Evolutionary conservation across 768 basidiomycete species (phyloP), one percentile per base, ranked within the genome.

Genomic region (Russula griseocarnosa): DNA sequence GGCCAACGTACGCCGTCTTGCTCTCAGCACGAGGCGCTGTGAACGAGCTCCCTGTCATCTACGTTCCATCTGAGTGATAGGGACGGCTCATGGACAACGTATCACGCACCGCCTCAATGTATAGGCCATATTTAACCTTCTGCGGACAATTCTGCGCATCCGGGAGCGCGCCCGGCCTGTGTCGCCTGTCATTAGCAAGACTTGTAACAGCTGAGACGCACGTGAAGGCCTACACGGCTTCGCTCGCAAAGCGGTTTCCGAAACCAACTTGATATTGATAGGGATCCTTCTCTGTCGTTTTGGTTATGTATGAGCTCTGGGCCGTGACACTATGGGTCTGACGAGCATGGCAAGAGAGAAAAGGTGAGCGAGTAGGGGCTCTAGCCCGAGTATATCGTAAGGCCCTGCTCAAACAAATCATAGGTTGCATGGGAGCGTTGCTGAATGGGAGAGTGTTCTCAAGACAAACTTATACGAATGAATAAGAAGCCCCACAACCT

Each of bases 11-110:
- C 81, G 78, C 73, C 62, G 78, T 78, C 65, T 81, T 73, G 66
- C 83, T 86, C 68, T 84, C 77, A 5, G 73, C 74, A 13, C 86
- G 76, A 7, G 86, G 84, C 3, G 85, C 79, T 22, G 83, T 80
- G 69, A 86, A 86, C 0, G 85, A 80, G 0, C 83, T 74, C 26
- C 85, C 85, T 18, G 83, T 85, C 71, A 86, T 75, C 85, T 86
- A 67, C 36, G 50, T 32, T 47, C 38, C 28, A 13, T 30, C 40
- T 47, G 3, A 9, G 42, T 22, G 18, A 54, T 58, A 32, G 20
- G 9, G 28, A 14, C 2, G 14, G 46, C 14, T n/a, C 7, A 36
- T 11, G 14, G 5, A 28, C 28, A n/a, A 28, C 2, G 22, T 13
- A 32, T 0, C 11, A 75, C 79, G 63, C 60, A 85, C 84, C 67